Evolutionary conservation across 202 grass and related monocot genomes (phyloP).

Genomic region (Hordeum pubiflorum): DNA sequence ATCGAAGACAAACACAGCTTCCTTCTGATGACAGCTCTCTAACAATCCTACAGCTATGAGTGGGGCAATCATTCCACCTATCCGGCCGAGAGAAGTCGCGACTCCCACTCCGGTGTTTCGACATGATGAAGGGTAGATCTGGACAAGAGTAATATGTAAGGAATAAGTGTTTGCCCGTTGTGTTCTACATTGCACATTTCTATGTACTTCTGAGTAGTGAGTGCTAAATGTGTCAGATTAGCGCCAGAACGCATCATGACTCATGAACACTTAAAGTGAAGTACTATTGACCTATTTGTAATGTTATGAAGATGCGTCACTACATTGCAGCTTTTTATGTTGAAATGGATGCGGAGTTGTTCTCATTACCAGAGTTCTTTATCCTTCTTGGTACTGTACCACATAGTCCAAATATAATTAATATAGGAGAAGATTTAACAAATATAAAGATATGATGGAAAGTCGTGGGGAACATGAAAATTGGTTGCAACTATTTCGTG

Average conservation of each 20-base stretch:
- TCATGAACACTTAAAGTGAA: neutral
- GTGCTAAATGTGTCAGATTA: neutral
- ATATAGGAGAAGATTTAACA: neutral
- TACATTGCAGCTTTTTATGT: neutral
- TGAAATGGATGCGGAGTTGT: neutral
- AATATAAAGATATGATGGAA: neutral
- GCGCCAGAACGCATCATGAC: neutral
- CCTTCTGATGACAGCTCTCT: constrained; percentile 39
- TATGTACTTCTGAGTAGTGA: neutral
- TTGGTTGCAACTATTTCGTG: neutral
- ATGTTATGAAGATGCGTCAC: neutral
- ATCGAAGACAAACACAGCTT: constrained; percentile 43
- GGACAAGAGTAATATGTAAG: constrained; percentile 13
- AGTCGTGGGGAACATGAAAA: neutral
- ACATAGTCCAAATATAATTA: neutral
- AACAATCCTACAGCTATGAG: constrained; percentile 36
- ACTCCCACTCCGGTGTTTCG: constrained; percentile 52
- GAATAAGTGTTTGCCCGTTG: neutral
- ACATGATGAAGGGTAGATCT: constrained; percentile 61
- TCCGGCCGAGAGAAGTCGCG: constrained; percentile 18
- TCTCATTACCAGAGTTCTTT: neutral
- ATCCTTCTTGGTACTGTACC: neutral
- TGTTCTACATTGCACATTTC: neutral
- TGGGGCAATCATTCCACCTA: constrained; percentile 48
- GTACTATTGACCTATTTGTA: neutral